These are phyloP conservation scores for Phytophthora pistaciae DNA, from an alignment of 352 stramenopile species.

Conservation along the genomic window DNA sequence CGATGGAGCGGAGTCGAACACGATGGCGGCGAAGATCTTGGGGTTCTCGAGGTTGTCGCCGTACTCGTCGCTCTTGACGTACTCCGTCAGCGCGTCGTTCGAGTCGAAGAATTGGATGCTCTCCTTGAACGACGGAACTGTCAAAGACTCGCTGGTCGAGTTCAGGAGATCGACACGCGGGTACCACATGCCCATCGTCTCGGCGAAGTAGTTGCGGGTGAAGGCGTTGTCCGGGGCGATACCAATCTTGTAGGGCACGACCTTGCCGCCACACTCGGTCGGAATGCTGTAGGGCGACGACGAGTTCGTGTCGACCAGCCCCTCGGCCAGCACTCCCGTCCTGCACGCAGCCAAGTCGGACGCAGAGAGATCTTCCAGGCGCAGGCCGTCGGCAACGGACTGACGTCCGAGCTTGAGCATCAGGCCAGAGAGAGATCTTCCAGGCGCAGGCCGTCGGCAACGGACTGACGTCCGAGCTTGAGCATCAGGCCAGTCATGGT, in stretches of 20 bases:
- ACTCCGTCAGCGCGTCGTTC: constrained; percentile 48
- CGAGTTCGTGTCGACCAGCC: constrained; percentile 41
- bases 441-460: constrained; percentile 47
- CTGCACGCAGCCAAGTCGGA: constrained; percentile 37
- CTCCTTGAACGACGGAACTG: constrained; percentile 55
- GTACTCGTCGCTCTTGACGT: constrained; percentile 55
- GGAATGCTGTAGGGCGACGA: constrained; percentile 47
- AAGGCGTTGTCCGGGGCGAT: constrained; percentile 63
- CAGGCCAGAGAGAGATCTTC: constrained; percentile 58
- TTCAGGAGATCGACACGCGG: constrained; percentile 52
- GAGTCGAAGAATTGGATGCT: constrained; percentile 59
- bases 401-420: constrained; percentile 56
- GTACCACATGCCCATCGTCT: constrained; percentile 63
- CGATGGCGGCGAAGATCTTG: constrained; percentile 59
- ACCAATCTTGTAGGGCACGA: constrained; percentile 67
- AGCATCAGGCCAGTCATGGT: constrained; percentile 62
- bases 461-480: constrained; percentile 52
- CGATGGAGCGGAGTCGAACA: constrained; percentile 61
- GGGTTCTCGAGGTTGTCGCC: constrained; percentile 50
- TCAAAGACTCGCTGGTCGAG: constrained; percentile 22
- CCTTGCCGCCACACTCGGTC: constrained; percentile 41
- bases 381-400: constrained; percentile 50
- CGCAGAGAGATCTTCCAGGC: constrained; percentile 49
- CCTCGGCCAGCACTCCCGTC: constrained; percentile 37
- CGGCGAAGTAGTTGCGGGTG: constrained; percentile 64